Base-by-base conservation (phyloP, 345 rosid genomes). In the Ceriops decandra region DNA sequence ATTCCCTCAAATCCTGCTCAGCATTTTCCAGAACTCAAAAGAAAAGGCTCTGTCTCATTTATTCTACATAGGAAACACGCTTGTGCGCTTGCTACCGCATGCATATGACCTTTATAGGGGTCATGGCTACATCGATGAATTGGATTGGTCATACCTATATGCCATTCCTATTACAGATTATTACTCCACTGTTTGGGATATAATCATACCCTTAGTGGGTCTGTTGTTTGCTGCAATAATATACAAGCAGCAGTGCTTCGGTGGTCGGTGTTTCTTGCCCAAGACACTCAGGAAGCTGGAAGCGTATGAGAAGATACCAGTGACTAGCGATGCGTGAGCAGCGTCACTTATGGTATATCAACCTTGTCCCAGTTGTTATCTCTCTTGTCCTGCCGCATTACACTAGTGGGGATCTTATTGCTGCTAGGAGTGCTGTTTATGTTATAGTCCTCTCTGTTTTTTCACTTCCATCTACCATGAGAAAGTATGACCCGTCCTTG, bases 181-280 rank as follows among this genome's bases (percentile, higher is more conserved):
- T 35, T 82, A 69, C 60, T 86, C 85, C 26, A 77, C 81, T 58
- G 72, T 81, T 24, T 78, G 87, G 81, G 82, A 78, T 68, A 68
- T 82, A 46, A 62, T 74, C 1, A 82, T 83, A 54, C 83, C 76
- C 19, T 10, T 74, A 1, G 71, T 66, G 5, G 65, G 62, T 28
- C 53, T 76, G 64, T 4, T 67, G 32, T 63, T 71, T 49, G 72
- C 75, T 26, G 66, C 64, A 26, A 49, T 71, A 33, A 10, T 76
- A 7, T 71, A 31, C 65, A 27, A 66, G 38, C 76, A 76, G 72
- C 80, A 76, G 68, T 65, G 57, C 7, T 54, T 62, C 6, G 75
- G 76, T 2, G 80, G 80, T 27, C 69, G 76, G 16, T 71, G 59
- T 62, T 32, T 76, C 66, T 17, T 76, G 47, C 75, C 72, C 5